Evolutionary conservation across 2,329 filamentous ascomycete genomes (phyloP).

Genomic region (Thelonectria discophora): DNA sequence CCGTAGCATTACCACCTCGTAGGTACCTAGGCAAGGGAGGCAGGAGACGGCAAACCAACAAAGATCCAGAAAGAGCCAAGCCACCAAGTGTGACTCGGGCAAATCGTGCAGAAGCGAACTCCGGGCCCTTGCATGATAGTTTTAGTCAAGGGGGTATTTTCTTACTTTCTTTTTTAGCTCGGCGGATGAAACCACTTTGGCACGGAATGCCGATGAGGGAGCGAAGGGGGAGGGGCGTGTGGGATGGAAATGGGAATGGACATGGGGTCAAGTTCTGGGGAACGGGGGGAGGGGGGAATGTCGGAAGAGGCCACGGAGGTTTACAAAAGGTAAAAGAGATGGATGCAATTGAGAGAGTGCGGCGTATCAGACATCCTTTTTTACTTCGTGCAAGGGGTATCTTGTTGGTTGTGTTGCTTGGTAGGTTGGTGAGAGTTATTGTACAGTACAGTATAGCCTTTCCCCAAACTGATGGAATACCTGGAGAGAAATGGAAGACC

Average conservation of each 20-base stretch:
- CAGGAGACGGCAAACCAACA: too few species aligned
- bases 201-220: conserved; percentile 5
- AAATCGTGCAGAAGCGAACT: background rate
- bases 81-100: background rate
- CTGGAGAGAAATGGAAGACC: background rate
- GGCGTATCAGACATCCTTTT: background rate
- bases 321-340: background rate
- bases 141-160: too few species aligned
- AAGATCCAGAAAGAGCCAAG: background rate
- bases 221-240: background rate
- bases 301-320: background rate
- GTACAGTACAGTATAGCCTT: conserved; percentile 17
- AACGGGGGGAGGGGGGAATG: background rate
- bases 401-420: conserved; percentile 2
- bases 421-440: too few species aligned
- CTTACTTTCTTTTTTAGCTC: background rate
- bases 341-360: background rate
- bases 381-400: background rate
- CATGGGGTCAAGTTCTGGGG: background rate
- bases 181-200: conserved; percentile 17
- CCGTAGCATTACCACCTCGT: too few species aligned
- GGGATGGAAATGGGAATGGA: background rate
- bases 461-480: conserved; percentile 1
- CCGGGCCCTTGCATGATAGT: too few species aligned
- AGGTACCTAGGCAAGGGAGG: too few species aligned